Evolutionary conservation across 306 rosid species (phyloP).

Genomic region (Crataegus laevigata): DNA sequence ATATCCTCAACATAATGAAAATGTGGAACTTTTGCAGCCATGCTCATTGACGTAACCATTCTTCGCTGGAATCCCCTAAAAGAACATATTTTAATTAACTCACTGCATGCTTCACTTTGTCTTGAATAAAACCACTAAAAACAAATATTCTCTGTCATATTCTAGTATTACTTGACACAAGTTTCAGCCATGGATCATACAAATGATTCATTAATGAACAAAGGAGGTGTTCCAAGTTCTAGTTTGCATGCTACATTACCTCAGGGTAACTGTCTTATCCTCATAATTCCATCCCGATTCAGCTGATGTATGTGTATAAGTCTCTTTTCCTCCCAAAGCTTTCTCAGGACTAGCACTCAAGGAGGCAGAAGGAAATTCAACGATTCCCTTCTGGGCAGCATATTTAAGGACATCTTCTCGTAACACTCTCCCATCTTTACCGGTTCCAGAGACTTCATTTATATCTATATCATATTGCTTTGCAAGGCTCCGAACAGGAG

Average conservation of each 20-base stretch:
- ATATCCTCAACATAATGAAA: conserved; percentile 90
- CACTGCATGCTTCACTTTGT: background rate
- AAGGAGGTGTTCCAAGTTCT: background rate
- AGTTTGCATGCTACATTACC: conserved; percentile 41
- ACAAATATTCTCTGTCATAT: background rate
- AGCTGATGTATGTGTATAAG: conserved; percentile 13
- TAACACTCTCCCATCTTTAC: conserved; percentile 69
- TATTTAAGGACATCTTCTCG: conserved; percentile 67
- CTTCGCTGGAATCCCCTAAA: conserved; percentile 84
- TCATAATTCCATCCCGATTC: conserved; percentile 28
- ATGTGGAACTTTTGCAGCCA: conserved; percentile 90
- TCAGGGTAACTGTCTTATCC: conserved; percentile 54
- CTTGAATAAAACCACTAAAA: background rate
- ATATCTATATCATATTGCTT: conserved; percentile 65
- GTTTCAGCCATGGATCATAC: background rate
- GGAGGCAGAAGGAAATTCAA: conserved; percentile 28
- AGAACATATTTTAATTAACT: conserved; percentile 9
- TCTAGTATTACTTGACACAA: background rate
- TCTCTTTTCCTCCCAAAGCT: conserved; percentile 27
- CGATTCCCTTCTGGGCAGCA: conserved; percentile 51
- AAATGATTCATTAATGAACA: background rate
- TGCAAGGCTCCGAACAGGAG: conserved; percentile 72
- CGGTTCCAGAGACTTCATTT: conserved; percentile 66
- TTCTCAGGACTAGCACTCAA: conserved; percentile 30
- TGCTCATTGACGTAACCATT: conserved; percentile 80